Evolutionary conservation across 1,284 basidiomycete species (phyloP).

Genomic region (Ceratobasidium sp.): DNA sequence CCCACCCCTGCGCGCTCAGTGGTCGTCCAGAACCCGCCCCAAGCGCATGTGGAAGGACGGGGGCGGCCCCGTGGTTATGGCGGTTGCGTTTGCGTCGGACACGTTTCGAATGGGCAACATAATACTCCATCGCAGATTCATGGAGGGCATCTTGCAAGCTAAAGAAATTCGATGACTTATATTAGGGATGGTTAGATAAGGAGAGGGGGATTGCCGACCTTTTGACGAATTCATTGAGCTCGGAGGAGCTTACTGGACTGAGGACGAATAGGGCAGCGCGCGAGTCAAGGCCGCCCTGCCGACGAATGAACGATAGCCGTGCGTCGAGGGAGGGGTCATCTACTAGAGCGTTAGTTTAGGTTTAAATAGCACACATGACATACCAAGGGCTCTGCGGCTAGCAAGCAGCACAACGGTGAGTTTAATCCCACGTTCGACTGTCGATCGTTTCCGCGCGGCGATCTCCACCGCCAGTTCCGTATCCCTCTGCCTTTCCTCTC

Average conservation of each 20-base stretch:
- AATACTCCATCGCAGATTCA: slow-evolving; percentile 92
- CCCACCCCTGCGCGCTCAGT: slow-evolving; percentile 90
- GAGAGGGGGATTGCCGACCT: slow-evolving; percentile 64
- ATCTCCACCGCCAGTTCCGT: slow-evolving; percentile 83
- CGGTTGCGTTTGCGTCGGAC: slow-evolving; percentile 90
- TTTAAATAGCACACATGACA: slow-evolving; percentile 48
- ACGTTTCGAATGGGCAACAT: slow-evolving; percentile 90
- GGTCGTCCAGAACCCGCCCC: slow-evolving; percentile 63
- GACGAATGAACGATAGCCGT: slow-evolving; percentile 86
- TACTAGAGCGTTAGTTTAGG: slow-evolving; percentile 54
- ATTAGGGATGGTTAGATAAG: background rate
- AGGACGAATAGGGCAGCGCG: slow-evolving; percentile 94
- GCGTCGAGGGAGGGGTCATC: slow-evolving; percentile 88
- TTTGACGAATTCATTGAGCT: slow-evolving; percentile 87
- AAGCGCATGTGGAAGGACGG: slow-evolving; percentile 60
- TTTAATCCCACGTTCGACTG: slow-evolving; percentile 90
- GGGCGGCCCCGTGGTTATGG: slow-evolving; percentile 63
- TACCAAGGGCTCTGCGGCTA: slow-evolving; percentile 84
- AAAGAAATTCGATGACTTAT: slow-evolving; percentile 4
- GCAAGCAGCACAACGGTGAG: slow-evolving; percentile 96
- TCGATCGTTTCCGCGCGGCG: slow-evolving; percentile 79
- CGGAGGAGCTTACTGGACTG: slow-evolving; percentile 85
- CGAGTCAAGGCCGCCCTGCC: slow-evolving; percentile 89
- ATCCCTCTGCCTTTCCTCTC: slow-evolving; percentile 80
- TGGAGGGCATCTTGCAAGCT: slow-evolving; percentile 90